phyloP scores from a whole-genome alignment of 441 rosid genomes.

The Brassica balearica region DNA sequence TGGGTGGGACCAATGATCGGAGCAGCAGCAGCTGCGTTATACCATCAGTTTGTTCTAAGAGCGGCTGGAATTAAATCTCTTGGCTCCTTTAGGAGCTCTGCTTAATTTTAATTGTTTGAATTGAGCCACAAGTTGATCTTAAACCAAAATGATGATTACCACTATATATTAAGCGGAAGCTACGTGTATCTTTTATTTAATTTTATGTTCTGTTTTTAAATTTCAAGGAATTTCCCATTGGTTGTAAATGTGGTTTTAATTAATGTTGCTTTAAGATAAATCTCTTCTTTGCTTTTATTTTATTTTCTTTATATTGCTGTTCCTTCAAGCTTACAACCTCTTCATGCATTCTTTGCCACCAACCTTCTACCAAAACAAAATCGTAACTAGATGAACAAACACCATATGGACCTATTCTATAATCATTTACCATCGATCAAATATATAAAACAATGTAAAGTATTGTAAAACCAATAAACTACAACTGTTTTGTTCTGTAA shows the following conservation, averaged over 20 bases:
- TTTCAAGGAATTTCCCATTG: conserved; percentile 29
- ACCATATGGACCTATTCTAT: neutral
- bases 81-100: conserved; percentile 80
- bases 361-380: neutral
- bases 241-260: conserved; percentile 33
- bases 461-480: conserved; percentile 2
- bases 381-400: conserved; percentile 2
- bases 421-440: neutral
- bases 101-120: conserved; percentile 32
- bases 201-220: neutral
- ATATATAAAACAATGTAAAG: neutral
- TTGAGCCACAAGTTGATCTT: conserved; percentile 22
- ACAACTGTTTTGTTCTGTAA: neutral
- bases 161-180: conserved; percentile 5
- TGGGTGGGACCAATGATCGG: conserved; percentile 85
- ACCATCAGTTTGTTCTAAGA: conserved; percentile 68
- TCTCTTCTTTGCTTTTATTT: neutral
- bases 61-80: conserved; percentile 69
- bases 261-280: conserved; percentile 40
- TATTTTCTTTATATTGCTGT: conserved; percentile 27
- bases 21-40: conserved; percentile 66
- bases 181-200: conserved; percentile 30
- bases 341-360: conserved; percentile 33
- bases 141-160: conserved; percentile 2
- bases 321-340: conserved; percentile 42